These are phyloP conservation scores for Ceratocystis huliohia DNA, from an alignment of 2,329 filamentous ascomycete species.

Conservation along the genomic window DNA sequence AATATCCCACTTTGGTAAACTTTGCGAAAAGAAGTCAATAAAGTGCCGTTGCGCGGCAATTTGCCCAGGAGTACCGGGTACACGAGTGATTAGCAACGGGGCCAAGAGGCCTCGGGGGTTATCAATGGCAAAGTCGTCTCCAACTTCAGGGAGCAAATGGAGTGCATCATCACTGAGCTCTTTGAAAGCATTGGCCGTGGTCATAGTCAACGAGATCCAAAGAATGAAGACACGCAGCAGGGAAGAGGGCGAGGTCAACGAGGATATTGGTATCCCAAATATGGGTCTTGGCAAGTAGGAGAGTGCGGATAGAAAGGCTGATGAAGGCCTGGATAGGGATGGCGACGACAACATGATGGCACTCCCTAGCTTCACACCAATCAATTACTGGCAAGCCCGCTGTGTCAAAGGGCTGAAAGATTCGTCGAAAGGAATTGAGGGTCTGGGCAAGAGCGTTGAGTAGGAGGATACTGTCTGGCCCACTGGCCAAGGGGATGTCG, in stretches of 20 bases:
- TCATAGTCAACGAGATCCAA: constrained; percentile 13
- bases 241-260: constrained; percentile 23
- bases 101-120: constrained; percentile 61
- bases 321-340: background rate
- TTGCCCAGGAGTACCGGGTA: constrained; percentile 73
- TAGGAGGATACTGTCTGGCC: background rate
- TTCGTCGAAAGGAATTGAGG: background rate
- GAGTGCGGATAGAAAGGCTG: constrained; percentile 22
- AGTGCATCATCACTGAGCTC: constrained; percentile 64
- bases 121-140: constrained; percentile 61
- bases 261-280: background rate
- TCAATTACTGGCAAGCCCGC: background rate
- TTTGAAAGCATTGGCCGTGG: constrained; percentile 29
- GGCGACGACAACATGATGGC: constrained; percentile 9
- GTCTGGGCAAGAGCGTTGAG: background rate
- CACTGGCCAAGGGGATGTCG: background rate
- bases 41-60: constrained; percentile 66
- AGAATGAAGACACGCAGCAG: constrained; percentile 1
- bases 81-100: constrained; percentile 76
- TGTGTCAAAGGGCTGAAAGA: background rate
- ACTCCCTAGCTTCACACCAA: background rate
- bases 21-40: constrained; percentile 60
- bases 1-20: constrained; percentile 67
- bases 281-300: constrained; percentile 22
- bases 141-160: constrained; percentile 55